Base-by-base conservation (phyloP, 2,329 filamentous ascomycete genomes). In the Aaosphaeria pasadenensis region DNA sequence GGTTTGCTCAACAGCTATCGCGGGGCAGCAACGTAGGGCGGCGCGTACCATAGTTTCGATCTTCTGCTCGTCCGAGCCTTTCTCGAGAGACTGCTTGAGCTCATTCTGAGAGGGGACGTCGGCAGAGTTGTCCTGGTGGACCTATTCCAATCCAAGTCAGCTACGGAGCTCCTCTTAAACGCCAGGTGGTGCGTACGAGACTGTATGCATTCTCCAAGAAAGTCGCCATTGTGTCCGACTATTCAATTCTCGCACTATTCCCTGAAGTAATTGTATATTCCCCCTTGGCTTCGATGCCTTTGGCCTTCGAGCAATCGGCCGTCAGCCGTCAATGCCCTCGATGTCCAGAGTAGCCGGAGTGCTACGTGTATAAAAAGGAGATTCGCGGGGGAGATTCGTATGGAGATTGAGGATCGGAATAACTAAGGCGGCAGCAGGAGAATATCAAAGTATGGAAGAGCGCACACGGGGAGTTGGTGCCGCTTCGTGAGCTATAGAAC, bases 121-220 rank as follows among this genome's bases (percentile, higher is more conserved):
- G 59, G 91, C 89, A 54, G 90, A 83, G 80, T 96, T 97, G 83
- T 99, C 94, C 82, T 94, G 86, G 74, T 96, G 91, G 75, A 99
- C 67, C 66, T 68, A 51, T 61, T 51, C 32, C 50, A 9, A 9
- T n/a, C 50, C 53, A 46, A 46, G 62, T 70, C 63, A 69, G 65
- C 63, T 52, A 50, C 44, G 51, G 47, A 60, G 62, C 58, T 60
- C 56, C 31, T 30, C 38, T 44, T 51, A 51, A 48, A 52, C 48
- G 59, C 63, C 62, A 64, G 59, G 57, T 62, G 55, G 53, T 58
- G 53, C 52, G 46, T 66, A 70, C 90, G 76, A 99, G 77, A 75
- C 90, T 96, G 82, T 97, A 99, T 58, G 94, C 83, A 73, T 89
- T 88, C 71, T 99, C 94, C 55, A 97, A 83, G 73, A 95, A 97